Evolutionary conservation across 805 yeast species (phyloP).

Genomic region (Zygosaccharomyces bailii): DNA sequence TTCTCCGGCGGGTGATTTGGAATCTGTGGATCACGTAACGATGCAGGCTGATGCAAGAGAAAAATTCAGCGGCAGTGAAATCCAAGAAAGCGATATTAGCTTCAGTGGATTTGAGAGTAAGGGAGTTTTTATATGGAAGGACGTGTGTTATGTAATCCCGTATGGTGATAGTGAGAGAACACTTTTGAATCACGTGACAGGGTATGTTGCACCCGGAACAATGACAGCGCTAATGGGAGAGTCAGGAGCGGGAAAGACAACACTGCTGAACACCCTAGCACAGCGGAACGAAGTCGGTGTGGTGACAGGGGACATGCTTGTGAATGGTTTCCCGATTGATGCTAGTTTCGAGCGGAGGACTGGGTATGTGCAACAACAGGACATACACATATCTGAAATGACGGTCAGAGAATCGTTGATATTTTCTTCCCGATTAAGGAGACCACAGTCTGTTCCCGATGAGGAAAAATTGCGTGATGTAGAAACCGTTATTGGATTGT

Average conservation of each 20-base stretch:
- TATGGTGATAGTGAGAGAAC: slow-evolving; percentile 43
- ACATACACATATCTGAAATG: slow-evolving; percentile 44
- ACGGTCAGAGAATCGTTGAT: slow-evolving; percentile 39
- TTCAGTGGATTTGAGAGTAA: slow-evolving; percentile 26
- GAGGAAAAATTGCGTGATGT: slow-evolving; percentile 43
- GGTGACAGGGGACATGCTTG: slow-evolving; percentile 54
- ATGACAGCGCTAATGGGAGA: slow-evolving; percentile 63
- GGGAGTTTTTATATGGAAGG: slow-evolving; percentile 35
- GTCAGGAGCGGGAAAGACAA: slow-evolving; percentile 64
- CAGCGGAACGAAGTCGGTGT: slow-evolving; percentile 50
- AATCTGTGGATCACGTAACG: slow-evolving; percentile 16
- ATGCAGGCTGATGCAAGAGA: slow-evolving; percentile 18
- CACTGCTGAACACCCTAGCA: slow-evolving; percentile 51
- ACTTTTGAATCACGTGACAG: slow-evolving; percentile 47
- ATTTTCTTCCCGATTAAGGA: slow-evolving; percentile 49
- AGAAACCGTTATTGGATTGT: slow-evolving; percentile 47
- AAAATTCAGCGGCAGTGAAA: slow-evolving; percentile 11
- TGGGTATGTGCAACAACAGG: slow-evolving; percentile 58
- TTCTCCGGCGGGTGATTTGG: slow-evolving; percentile 17
- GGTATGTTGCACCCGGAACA: slow-evolving; percentile 51
- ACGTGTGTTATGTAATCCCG: slow-evolving; percentile 37
- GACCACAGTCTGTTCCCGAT: slow-evolving; percentile 45
- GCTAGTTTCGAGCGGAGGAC: slow-evolving; percentile 50
- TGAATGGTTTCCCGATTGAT: slow-evolving; percentile 50
- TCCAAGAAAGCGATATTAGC: neutral